These are phyloP conservation scores for Talaromyces sp. DNA, from an alignment of 2,329 filamentous ascomycete species.

Conservation along the genomic window DNA sequence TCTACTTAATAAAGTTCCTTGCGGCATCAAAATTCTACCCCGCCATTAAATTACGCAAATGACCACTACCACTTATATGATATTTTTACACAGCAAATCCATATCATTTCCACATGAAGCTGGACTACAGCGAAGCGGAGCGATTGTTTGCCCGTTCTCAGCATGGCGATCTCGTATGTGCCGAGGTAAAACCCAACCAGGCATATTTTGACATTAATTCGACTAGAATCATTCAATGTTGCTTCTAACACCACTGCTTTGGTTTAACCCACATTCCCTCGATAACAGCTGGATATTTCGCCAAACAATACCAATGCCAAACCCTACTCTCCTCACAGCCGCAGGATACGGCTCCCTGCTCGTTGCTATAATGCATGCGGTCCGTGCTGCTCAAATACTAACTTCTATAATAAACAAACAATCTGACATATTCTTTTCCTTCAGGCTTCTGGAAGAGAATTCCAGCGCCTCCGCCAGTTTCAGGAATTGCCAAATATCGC, in stretches of 20 bases:
- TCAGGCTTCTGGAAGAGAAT: conserved; percentile 1
- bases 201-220: background rate
- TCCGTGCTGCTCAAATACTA: background rate
- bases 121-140: background rate
- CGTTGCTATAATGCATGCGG: conserved; percentile 6
- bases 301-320: conserved; percentile 4
- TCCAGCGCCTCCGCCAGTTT: conserved; percentile 13
- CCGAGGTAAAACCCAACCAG: background rate
- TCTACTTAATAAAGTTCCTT: no score
- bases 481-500: conserved; percentile 17
- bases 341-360: conserved; percentile 8
- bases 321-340: conserved; percentile 7
- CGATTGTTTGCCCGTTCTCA: background rate
- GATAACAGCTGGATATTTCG: background rate
- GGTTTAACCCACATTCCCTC: background rate
- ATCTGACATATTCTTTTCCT: background rate
- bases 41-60: background rate
- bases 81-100: background rate
- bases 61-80: background rate
- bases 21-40: no score
- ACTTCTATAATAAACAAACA: background rate
- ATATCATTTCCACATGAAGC: background rate
- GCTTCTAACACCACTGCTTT: background rate
- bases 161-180: background rate
- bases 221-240: background rate